Base-by-base conservation (phyloP, 2,329 filamentous ascomycete species). In the Apiospora koreana region DNA sequence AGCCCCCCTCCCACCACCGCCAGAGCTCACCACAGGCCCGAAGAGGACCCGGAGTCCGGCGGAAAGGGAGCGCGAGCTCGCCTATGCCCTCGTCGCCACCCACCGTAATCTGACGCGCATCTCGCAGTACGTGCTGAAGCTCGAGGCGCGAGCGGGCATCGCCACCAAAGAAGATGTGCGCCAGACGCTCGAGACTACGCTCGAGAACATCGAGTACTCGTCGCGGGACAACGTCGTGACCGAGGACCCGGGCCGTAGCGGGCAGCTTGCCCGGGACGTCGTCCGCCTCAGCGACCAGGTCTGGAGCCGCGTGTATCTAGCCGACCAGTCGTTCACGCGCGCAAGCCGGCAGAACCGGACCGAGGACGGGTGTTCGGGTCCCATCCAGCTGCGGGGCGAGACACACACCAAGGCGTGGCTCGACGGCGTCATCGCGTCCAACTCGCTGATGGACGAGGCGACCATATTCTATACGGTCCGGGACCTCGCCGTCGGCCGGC, bases 71-170 rank as follows among this genome's bases (percentile, higher is more conserved):
- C 45, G 46, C 28, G 43, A 48, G 14, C 28, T 25, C 3, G 54
- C 23, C 18, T 62, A 67, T 4, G 65, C 38, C 31, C 73, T 69
- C 12, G 64, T 67, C 0, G 71, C 72, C 1, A 69, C 74, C 3
- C 72, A 73, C 7, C 71, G 70, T 7, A 78, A 75, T 58, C 69
- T 79, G 12, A 77, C 76, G 1, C 72, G 72, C 21, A 68, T 75
- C 7, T 75, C 75, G 1, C 76, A 79, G 68, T 77, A 76, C 65
- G 38, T 78, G n/a, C 72, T 79, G 1, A 79, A 79, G 67, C 69
- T 79, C 18, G 76, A 79, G 67, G 76, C 73, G 12, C 75, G 77
- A 21, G 71, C 76, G 10, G 73, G 74, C 9, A 76, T 76, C 35
- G 69, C 74, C 6, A 75, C 75, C 14, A 78, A 79, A 10, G 75